phyloP scores from a whole-genome alignment of 2,329 filamentous ascomycete species.

The Claviceps maximensis region DNA sequence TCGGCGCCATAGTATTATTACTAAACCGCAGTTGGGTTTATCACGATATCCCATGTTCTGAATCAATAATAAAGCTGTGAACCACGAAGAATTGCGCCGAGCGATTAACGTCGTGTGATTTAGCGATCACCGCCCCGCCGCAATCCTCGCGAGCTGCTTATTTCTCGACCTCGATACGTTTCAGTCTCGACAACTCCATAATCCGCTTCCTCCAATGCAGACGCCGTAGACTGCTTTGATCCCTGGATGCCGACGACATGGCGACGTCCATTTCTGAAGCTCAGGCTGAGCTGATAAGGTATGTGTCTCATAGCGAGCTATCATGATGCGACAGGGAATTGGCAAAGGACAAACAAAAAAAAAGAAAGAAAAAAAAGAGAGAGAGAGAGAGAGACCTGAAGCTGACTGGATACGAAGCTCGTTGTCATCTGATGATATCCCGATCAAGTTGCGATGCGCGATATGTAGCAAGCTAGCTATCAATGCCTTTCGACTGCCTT shows the following conservation, averaged over 20 bases:
- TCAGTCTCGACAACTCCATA: background rate
- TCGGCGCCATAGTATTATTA: background rate
- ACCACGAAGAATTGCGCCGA: slow-evolving; percentile 1
- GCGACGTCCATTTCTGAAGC: slow-evolving; percentile 30
- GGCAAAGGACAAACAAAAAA: background rate
- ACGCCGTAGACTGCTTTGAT: slow-evolving; percentile 4
- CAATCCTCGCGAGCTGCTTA: background rate
- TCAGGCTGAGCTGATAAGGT: slow-evolving; percentile 48
- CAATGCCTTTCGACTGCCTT: slow-evolving; percentile 82
- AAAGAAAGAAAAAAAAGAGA: background rate
- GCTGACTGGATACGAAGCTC: slow-evolving; percentile 39
- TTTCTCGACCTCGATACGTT: background rate
- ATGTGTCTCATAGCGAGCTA: slow-evolving; percentile 9
- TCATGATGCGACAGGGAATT: background rate
- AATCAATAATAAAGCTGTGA: slow-evolving; percentile 1
- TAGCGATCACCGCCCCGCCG: background rate
- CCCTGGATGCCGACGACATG: slow-evolving; percentile 17
- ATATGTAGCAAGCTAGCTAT: slow-evolving; percentile 84
- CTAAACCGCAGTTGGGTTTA: background rate
- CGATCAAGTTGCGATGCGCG: slow-evolving; percentile 91
- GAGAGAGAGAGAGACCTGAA: slow-evolving; percentile 4
- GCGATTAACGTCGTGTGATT: background rate
- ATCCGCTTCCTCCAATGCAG: slow-evolving; percentile 6
- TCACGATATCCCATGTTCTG: slow-evolving; percentile 5
- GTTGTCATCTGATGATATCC: slow-evolving; percentile 69